Conservation (phyloP, 352 stramenopile genomes). For the Globisporangium paroecandrum region DNA sequence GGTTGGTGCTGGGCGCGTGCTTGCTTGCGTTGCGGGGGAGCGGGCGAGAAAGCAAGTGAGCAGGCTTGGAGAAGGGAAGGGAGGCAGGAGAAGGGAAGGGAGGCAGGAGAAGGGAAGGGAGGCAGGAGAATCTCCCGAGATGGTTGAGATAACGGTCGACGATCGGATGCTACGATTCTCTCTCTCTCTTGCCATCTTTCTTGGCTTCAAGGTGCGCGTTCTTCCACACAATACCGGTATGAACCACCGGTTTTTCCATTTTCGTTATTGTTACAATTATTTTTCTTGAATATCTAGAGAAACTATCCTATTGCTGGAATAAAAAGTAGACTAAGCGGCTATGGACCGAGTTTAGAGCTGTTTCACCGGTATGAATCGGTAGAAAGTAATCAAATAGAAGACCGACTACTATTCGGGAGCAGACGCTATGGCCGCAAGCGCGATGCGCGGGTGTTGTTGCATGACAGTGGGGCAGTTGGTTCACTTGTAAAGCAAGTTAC, state of each 20-base stretch:
- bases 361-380: too few relatives aligned
- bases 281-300: too few relatives aligned
- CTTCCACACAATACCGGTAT: background rate
- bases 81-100: background rate
- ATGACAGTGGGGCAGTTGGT: background rate
- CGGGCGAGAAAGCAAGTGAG: constrained; percentile 1
- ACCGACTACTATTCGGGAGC: too few relatives aligned
- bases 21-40: background rate
- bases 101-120: background rate
- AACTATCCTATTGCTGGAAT: too few relatives aligned
- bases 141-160: background rate
- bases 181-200: background rate
- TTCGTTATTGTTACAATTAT: too few relatives aligned
- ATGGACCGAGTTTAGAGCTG: too few relatives aligned
- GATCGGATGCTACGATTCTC: background rate
- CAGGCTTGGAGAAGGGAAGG: background rate
- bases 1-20: background rate
- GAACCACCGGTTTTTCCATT: background rate
- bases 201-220: background rate
- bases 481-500: background rate
- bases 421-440: too few relatives aligned
- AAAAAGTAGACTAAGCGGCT: too few relatives aligned
- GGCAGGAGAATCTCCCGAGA: background rate
- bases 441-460: background rate
- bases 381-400: too few relatives aligned